Conservation (phyloP, 345 rosid species). For the Salix brachista region DNA sequence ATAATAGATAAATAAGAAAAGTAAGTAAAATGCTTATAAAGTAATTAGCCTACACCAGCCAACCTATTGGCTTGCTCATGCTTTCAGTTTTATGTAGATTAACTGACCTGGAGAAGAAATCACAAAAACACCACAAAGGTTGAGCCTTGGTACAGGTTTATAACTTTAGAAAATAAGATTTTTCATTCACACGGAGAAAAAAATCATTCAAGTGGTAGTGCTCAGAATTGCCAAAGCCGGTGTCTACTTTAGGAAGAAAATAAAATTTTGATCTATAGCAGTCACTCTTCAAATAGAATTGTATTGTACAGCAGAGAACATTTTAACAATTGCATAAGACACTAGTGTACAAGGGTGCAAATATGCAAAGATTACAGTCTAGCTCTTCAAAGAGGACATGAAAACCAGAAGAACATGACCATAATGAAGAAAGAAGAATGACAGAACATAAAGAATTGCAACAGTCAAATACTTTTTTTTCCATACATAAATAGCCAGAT, state of each 20-base stretch:
- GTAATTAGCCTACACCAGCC: neutral
- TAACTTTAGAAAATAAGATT: neutral
- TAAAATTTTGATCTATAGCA: neutral
- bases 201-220: neutral
- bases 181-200: neutral
- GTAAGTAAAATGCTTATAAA: neutral
- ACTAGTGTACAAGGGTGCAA: neutral
- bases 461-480: neutral
- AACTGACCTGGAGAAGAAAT: neutral
- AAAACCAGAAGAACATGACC: neutral
- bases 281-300: too few relatives aligned
- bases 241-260: neutral
- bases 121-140: neutral
- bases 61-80: neutral
- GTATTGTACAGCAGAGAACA: neutral
- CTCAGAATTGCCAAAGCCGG: neutral
- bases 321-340: neutral
- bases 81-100: neutral
- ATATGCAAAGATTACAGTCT: neutral
- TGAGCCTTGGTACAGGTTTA: neutral
- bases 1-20: neutral
- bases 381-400: neutral
- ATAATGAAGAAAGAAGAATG: conserved; percentile 1
- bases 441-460: neutral
- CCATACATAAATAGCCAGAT: conserved; percentile 4